These are phyloP conservation scores for Aeminium ludgeri DNA, from an alignment of 495 filamentous ascomycete genomes.

Conservation along the genomic window DNA sequence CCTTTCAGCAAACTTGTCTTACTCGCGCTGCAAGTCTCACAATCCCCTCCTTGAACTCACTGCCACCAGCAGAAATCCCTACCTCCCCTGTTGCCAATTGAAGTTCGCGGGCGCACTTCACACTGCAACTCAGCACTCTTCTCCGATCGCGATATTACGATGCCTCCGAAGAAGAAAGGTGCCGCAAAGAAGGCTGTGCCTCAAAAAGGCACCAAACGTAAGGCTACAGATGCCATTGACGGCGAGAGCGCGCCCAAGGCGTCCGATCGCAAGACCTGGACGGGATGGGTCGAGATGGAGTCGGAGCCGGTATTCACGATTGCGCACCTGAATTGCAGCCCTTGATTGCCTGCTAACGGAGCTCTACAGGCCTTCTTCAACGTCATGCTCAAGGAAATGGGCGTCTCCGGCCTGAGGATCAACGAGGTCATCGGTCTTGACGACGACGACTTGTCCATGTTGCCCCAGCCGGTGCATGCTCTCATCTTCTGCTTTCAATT, in stretches of 20 bases:
- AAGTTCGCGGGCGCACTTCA: too few relatives aligned
- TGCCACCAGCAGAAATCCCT: too few relatives aligned
- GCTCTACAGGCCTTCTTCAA: conserved; percentile 59
- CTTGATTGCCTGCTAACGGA: not conserved
- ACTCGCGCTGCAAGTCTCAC: too few relatives aligned
- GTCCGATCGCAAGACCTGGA: conserved; percentile 30
- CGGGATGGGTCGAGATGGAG: conserved; percentile 77
- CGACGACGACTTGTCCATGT: conserved; percentile 41
- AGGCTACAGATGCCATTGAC: not conserved
- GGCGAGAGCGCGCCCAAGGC: not conserved
- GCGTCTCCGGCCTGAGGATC: conserved; percentile 54
- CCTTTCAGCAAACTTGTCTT: too few relatives aligned
- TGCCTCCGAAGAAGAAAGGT: conserved; percentile 8
- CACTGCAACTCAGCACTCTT: too few relatives aligned
- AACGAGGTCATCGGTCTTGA: conserved; percentile 68
- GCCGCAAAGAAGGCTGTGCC: too few relatives aligned
- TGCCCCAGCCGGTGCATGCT: conserved; percentile 47
- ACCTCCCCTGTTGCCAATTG: too few relatives aligned
- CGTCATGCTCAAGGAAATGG: conserved; percentile 61
- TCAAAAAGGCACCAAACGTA: conserved; percentile 4
- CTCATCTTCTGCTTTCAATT: conserved; percentile 44
- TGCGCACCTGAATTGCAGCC: not conserved
- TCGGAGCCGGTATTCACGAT: conserved; percentile 58
- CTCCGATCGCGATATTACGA: not conserved
- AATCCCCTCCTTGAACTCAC: too few relatives aligned